Evolutionary conservation across 192 early-diverging fungal genomes (phyloP).

Genomic region (Umbelopsis isabellina): DNA sequence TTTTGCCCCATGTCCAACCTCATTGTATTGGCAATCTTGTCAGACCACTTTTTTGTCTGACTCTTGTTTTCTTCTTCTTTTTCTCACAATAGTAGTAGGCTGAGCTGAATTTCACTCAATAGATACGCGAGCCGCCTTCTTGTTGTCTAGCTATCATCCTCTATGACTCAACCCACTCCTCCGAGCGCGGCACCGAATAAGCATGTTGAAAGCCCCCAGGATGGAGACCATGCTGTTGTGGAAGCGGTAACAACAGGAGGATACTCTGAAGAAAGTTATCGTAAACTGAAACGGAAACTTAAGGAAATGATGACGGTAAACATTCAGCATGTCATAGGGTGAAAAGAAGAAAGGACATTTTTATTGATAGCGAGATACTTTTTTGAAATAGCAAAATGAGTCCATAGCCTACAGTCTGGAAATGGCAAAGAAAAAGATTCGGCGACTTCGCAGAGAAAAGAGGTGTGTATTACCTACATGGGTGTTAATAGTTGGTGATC

Average conservation of each 20-base stretch:
- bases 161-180: slow-evolving; percentile 18
- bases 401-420: slow-evolving; percentile 21
- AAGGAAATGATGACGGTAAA: slow-evolving; percentile 49
- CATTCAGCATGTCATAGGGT: not conserved
- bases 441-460: slow-evolving; percentile 26
- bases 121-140: not conserved
- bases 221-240: not conserved
- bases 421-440: slow-evolving; percentile 20
- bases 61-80: not conserved
- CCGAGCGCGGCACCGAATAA: not conserved
- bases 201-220: slow-evolving; percentile 19
- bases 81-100: not conserved
- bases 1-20: not conserved
- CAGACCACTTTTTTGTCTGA: not conserved
- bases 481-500: not conserved
- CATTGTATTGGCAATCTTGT: not conserved
- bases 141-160: slow-evolving; percentile 2
- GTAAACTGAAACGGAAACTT: slow-evolving; percentile 46
- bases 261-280: slow-evolving; percentile 48
- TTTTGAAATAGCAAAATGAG: slow-evolving; percentile 25
- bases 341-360: not conserved
- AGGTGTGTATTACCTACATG: slow-evolving; percentile 16
- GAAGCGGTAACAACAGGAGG: slow-evolving; percentile 11
- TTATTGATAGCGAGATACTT: not conserved
- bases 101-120: not conserved